phyloP scores from a whole-genome alignment of 2,329 filamentous ascomycete species.

The Periconia sp. region DNA sequence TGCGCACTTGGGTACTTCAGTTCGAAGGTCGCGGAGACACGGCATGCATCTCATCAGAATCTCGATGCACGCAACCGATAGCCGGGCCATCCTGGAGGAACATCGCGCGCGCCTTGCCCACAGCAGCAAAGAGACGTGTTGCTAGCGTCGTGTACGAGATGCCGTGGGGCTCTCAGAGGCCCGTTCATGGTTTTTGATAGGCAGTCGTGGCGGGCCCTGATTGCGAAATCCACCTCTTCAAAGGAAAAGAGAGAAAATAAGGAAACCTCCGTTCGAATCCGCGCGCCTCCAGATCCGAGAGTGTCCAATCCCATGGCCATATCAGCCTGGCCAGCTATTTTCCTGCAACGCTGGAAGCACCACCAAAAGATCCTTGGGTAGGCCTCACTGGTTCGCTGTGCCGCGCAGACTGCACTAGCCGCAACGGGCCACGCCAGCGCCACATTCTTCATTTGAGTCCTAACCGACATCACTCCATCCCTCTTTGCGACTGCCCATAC shows the following conservation, averaged over 20 bases:
- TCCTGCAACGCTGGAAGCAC: background rate
- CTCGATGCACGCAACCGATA: background rate
- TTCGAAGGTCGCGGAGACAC: background rate
- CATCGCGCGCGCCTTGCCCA: constrained; percentile 1
- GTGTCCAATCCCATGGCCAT: background rate
- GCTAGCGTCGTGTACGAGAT: background rate
- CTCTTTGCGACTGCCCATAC: background rate
- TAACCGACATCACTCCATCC: background rate
- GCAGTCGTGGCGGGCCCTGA: background rate
- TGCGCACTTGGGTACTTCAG: too few species aligned
- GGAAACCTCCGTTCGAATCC: background rate
- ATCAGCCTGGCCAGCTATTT: background rate
- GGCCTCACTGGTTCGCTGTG: background rate
- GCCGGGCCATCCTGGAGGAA: background rate
- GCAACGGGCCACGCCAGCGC: background rate
- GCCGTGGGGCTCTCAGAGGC: background rate
- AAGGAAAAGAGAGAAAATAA: too few species aligned
- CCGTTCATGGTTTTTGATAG: background rate
- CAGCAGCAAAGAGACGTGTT: background rate
- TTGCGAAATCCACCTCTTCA: too few species aligned
- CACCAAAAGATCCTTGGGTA: background rate
- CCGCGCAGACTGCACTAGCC: too few species aligned
- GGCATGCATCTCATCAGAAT: background rate
- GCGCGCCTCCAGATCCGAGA: background rate
- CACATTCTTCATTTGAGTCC: background rate